Conservation (phyloP, 2,329 filamentous ascomycete species). For the Cryphonectria parasitica region DNA sequence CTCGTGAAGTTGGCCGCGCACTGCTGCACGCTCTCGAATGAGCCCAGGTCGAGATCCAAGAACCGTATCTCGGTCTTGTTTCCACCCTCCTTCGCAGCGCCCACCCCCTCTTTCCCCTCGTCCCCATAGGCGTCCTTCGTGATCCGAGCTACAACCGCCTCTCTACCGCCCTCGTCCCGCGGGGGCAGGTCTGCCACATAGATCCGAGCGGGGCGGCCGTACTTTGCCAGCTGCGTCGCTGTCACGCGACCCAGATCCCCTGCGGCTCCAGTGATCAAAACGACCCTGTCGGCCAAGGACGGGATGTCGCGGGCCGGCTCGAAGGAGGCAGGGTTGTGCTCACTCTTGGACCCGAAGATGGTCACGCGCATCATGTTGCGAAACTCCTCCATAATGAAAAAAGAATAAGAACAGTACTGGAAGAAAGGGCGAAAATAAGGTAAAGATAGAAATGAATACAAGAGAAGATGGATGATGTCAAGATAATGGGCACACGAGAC, state of each 20-base stretch:
- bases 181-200: conserved; percentile 17
- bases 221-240: conserved; percentile 12
- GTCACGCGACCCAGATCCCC: conserved; percentile 19
- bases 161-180: background rate
- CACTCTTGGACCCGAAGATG: conserved; percentile 10
- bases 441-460: background rate
- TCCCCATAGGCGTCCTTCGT: background rate
- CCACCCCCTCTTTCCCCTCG: background rate
- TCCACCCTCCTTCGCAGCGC: background rate
- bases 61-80: conserved; percentile 14
- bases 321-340: background rate
- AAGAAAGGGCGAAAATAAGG: background rate
- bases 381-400: background rate
- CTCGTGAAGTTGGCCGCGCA: conserved; percentile 13
- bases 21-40: conserved; percentile 15
- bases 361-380: conserved; percentile 13
- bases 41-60: conserved; percentile 17
- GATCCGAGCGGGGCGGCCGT: conserved; percentile 9
- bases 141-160: conserved; percentile 10
- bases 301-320: conserved; percentile 14
- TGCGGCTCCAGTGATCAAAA: conserved; percentile 20
- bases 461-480: background rate
- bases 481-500: background rate
- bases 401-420: background rate
- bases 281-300: conserved; percentile 5